Evolutionary conservation across 257 asterid species (phyloP).

Genomic region (Solanum arcanum): DNA sequence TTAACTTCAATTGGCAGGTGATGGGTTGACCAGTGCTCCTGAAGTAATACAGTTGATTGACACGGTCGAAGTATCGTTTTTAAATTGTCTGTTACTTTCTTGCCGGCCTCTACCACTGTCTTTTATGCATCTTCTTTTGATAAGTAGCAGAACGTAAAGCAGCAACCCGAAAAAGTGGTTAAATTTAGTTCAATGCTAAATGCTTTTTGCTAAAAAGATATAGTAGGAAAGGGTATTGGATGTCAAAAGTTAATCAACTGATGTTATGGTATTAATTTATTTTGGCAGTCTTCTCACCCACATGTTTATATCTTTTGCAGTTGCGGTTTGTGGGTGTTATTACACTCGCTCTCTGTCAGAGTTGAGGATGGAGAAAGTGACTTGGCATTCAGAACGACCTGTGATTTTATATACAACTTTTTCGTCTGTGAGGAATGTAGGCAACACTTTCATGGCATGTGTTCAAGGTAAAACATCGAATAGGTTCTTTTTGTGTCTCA

Average conservation of each 20-base stretch:
- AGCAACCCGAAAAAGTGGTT: neutral
- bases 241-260: neutral
- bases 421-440: constrained; percentile 91
- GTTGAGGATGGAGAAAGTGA: constrained; percentile 79
- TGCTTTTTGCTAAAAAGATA: neutral
- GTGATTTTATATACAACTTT: constrained; percentile 71
- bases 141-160: neutral
- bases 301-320: constrained; percentile 34
- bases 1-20: neutral
- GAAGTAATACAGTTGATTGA: neutral
- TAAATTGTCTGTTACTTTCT: neutral
- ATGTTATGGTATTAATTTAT: neutral
- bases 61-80: neutral
- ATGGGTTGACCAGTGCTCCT: neutral
- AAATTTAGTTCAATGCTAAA: neutral
- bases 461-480: constrained; percentile 50
- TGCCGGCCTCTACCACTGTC: neutral
- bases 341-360: constrained; percentile 88
- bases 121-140: neutral
- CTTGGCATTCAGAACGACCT: constrained; percentile 53
- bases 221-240: neutral
- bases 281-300: neutral
- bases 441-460: constrained; percentile 74
- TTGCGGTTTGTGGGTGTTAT: constrained; percentile 88
- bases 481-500: neutral